Conservation (phyloP, 2,329 filamentous ascomycete species). For the Fusarium metavorans region DNA sequence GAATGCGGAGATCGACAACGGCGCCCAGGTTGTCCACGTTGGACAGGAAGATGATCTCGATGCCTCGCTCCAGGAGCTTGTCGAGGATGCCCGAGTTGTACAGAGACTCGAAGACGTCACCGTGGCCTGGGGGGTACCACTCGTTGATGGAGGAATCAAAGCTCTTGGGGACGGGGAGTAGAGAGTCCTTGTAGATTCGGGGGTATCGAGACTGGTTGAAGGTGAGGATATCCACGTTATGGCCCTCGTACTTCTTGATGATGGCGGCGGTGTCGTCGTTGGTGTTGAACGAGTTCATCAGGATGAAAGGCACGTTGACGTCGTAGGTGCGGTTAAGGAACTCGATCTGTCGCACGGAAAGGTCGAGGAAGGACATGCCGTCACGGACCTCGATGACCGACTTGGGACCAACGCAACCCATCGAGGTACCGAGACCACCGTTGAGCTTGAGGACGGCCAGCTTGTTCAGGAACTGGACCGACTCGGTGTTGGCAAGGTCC, state of each 20-base stretch:
- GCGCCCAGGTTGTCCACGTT: slow-evolving; percentile 99
- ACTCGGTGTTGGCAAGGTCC: slow-evolving; percentile 88
- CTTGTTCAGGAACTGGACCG: slow-evolving; percentile 95
- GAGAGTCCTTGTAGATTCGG: slow-evolving; percentile 97
- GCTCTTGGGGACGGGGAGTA: slow-evolving; percentile 93
- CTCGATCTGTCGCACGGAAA: slow-evolving; percentile 98
- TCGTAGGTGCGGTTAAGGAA: slow-evolving; percentile 98
- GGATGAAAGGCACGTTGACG: slow-evolving; percentile 96
- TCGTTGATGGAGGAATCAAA: slow-evolving; percentile 89
- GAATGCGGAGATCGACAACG: slow-evolving; percentile 96
- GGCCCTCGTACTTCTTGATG: slow-evolving; percentile 99
- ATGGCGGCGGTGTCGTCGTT: slow-evolving; percentile 97
- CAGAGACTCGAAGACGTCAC: slow-evolving; percentile 99
- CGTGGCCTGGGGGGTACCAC: slow-evolving; percentile 99
- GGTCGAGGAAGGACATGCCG: slow-evolving; percentile 99
- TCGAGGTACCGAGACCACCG: slow-evolving; percentile 98
- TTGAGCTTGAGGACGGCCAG: slow-evolving; percentile 99
- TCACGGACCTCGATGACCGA: slow-evolving; percentile 99
- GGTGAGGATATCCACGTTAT: slow-evolving; percentile 99
- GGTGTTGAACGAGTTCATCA: slow-evolving; percentile 99
- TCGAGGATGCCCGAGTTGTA: slow-evolving; percentile 99
- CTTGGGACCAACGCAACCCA: slow-evolving; percentile 99
- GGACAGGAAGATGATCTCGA: slow-evolving; percentile 98
- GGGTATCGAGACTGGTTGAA: slow-evolving; percentile 99
- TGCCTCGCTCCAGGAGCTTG: slow-evolving; percentile 92